A percentile compares a stretch with the other conserved stretches of the same genome.
Conservation (phyloP, 441 rosid genomes). For the Dalechampia spathulata region DNA sequence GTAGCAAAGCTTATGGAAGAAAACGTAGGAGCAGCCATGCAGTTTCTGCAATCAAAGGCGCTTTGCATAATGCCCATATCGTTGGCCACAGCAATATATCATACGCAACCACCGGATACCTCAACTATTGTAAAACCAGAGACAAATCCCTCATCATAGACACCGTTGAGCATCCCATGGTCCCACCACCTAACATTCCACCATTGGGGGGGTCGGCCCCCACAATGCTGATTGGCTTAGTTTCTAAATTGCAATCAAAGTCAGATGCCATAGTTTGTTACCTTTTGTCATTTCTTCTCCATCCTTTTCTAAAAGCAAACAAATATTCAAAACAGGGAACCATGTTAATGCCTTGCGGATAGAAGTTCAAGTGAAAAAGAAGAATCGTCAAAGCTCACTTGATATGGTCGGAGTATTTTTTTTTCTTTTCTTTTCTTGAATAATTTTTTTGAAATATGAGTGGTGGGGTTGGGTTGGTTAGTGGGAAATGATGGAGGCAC, state of each 20-base stretch:
- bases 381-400: slow-evolving; percentile 51
- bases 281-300: slow-evolving; percentile 22
- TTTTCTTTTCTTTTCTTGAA: too few species aligned
- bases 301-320: too few species aligned
- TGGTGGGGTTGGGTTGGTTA: slow-evolving; percentile 32
- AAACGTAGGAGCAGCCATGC: slow-evolving; percentile 95
- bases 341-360: slow-evolving; percentile 47
- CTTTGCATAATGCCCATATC: slow-evolving; percentile 99
- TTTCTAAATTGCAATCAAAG: slow-evolving; percentile 46
- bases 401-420: too few species aligned
- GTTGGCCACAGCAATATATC: slow-evolving; percentile 83
- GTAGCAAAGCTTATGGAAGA: slow-evolving; percentile 99
- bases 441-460: too few species aligned
- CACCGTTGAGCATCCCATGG: slow-evolving; percentile 25
- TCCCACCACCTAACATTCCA: background rate
- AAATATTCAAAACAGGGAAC: slow-evolving; percentile 31
- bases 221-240: slow-evolving; percentile 14
- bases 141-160: slow-evolving; percentile 55
- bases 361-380: slow-evolving; percentile 30
- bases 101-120: slow-evolving; percentile 64
- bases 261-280: slow-evolving; percentile 41
- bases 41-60: slow-evolving; percentile 92
- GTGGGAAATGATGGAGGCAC: slow-evolving; percentile 64
- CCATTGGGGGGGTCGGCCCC: too few species aligned
- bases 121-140: slow-evolving; percentile 69